These are phyloP conservation scores for Escallonia rubra DNA, from an alignment of 129 eudicot species.

Conservation along the genomic window DNA sequence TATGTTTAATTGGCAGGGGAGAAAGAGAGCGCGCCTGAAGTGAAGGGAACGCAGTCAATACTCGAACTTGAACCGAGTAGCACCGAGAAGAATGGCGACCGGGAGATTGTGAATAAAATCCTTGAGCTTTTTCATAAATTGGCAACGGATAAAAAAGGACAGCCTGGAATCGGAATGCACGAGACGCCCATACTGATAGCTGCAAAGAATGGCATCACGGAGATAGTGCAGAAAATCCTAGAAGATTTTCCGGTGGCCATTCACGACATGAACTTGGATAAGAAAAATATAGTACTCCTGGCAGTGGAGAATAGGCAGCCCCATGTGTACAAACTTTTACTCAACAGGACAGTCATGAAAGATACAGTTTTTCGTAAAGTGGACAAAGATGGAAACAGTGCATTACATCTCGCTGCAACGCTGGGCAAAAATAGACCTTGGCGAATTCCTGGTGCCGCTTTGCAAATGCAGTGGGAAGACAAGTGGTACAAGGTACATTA, in stretches of 20 bases:
- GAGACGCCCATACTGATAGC: constrained; percentile 20
- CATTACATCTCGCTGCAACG: constrained; percentile 19
- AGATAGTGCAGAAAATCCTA: constrained; percentile 19
- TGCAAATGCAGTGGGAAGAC: constrained; percentile 18
- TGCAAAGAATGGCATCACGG: constrained; percentile 10
- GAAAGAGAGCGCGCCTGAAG: too few species aligned
- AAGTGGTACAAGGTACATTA: constrained; percentile 21
- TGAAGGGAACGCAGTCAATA: too few species aligned
- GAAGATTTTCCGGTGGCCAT: constrained; percentile 19
- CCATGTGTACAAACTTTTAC: constrained; percentile 2
- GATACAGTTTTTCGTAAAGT: constrained; percentile 4
- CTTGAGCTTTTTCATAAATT: too few species aligned
- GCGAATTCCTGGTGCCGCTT: constrained; percentile 20
- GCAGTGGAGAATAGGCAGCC: constrained; percentile 23
- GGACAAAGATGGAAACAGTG: constrained; percentile 14
- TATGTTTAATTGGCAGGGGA: too few species aligned
- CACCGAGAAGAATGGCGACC: too few species aligned
- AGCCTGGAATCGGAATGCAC: neutral
- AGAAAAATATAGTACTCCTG: constrained; percentile 10
- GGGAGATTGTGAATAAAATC: too few species aligned
- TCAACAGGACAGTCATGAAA: neutral
- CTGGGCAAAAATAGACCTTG: neutral
- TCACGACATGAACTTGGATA: constrained; percentile 8
- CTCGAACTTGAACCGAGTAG: too few species aligned
- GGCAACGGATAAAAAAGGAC: neutral